These are phyloP conservation scores for Pseudoscleropodium purum DNA, from an alignment of 225 moss, liverwort and hornwort genomes.

Conservation along the genomic window DNA sequence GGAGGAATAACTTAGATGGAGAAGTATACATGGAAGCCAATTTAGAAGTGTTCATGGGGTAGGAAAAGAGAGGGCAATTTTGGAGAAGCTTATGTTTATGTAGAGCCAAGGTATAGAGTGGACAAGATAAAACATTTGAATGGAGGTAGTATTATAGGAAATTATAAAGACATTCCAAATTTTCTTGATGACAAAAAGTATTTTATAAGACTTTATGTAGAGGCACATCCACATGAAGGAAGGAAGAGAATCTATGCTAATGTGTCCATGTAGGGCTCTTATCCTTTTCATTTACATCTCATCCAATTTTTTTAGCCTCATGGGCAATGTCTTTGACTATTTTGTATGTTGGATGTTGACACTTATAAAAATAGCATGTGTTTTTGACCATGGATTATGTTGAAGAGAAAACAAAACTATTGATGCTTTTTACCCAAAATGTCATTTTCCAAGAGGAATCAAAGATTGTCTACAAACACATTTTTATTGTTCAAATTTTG, in stretches of 20 bases:
- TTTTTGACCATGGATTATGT: not conserved
- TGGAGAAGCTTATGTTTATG: rapidly evolving
- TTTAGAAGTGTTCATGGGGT: rapidly evolving
- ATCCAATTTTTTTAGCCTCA: not conserved
- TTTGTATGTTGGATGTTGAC: not conserved
- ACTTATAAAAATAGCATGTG: rapidly evolving
- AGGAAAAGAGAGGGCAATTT: rapidly evolving
- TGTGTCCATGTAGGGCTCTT: rapidly evolving
- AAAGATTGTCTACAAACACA: not conserved
- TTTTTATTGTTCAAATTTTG: rapidly evolving
- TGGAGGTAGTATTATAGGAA: rapidly evolving
- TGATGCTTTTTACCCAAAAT: not conserved
- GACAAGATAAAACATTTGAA: not conserved
- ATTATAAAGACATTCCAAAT: too few relatives aligned
- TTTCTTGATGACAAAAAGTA: not conserved
- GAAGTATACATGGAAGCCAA: not conserved
- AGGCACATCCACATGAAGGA: rapidly evolving
- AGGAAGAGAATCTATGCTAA: rapidly evolving
- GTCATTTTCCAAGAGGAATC: not conserved
- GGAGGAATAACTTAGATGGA: rapidly evolving
- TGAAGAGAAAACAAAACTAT: not conserved
- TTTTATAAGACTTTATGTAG: rapidly evolving
- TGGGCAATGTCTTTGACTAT: not conserved
- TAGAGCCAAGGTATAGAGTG: not conserved
- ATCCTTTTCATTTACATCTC: not conserved